Base-by-base conservation (phyloP, 2,329 filamentous ascomycete species). In the Lecanicillium sp. region DNA sequence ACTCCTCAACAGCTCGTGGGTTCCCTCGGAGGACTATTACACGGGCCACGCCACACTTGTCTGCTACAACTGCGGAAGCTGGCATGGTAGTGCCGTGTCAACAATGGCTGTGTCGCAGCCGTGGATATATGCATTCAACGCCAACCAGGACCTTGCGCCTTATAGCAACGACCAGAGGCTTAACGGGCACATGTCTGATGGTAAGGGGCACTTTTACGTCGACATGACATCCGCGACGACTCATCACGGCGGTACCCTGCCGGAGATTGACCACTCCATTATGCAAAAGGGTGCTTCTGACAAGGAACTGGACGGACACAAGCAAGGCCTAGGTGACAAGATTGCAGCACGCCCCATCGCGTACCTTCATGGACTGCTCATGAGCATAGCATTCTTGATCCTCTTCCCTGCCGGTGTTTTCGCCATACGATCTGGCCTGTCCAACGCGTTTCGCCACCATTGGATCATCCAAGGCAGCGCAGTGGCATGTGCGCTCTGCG, bases 201-300 rank as follows among this genome's bases (percentile, higher is more conserved):
- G 41, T 22, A 36, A 29, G 41, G 41, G 41, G 18, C 19, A 30
- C 37, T 43, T 43, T 11, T 43, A 43, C 25, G 37, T 34, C 20
- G 36, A 43, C n/a, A 34, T 43, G 12, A 22, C 22, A 5, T 33
- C 33, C 5, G 37, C 41, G 12, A 29, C 33, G 20, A 37, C 37
- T 14, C 41, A 39, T 22, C 33, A 40, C 20, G 33, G 16, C 37
- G n/a, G 13, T 16, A 29, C 31, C 8, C 33, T 34, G 15, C 41
- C 37, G 1, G 29, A 16, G 16, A 16, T 43, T 18, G 3, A 29
- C 14, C 12, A 5, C 6, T 25, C 14, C 14, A 17, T 25, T 3
- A 9, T 28, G 5, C 8, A 15, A 3, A 36, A 40, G 28, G 34
- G 32, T 28, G 18, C 41, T 4, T 29, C 33, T 12, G 20, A 33